Evolutionary conservation across 2,329 filamentous ascomycete species (phyloP).

Genomic region (Arthroderma uncinatum): DNA sequence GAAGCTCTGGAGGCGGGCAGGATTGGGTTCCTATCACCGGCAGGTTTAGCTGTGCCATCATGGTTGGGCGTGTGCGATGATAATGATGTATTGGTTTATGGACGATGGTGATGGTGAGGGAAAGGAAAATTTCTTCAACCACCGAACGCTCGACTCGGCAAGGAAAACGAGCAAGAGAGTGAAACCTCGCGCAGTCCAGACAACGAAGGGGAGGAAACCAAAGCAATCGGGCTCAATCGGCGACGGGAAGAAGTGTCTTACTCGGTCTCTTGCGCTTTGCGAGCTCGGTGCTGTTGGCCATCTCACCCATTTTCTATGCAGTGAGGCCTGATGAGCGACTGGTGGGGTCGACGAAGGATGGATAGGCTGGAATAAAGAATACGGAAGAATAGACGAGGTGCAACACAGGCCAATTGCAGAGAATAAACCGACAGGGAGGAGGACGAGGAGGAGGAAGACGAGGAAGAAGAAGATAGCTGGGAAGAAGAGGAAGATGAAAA

Average conservation of each 20-base stretch:
- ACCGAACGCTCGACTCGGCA: not conserved
- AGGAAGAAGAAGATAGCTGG: not conserved
- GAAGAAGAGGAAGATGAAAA: not conserved
- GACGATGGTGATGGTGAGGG: not conserved
- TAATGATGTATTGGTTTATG: not conserved
- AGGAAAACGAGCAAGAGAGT: not conserved
- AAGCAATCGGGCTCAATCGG: not conserved
- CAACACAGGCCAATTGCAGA: not conserved
- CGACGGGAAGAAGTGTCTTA: conserved; percentile 3
- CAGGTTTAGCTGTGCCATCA: conserved; percentile 13
- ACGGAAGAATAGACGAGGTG: not conserved
- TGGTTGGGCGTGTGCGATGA: not conserved
- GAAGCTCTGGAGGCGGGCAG: conserved; percentile 79
- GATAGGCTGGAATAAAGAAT: not conserved
- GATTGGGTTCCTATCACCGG: conserved; percentile 69
- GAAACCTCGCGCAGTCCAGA: not conserved
- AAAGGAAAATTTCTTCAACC: not conserved
- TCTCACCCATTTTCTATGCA: conserved; percentile 1
- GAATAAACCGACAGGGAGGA: not conserved
- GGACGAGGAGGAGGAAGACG: not conserved
- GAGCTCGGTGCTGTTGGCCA: conserved; percentile 5
- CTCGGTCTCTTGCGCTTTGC: conserved; percentile 13
- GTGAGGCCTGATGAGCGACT: not conserved
- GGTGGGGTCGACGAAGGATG: not conserved
- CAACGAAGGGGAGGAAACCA: not conserved